Conservation (phyloP, 169 alveolate species). For the Plasmodium falciparum region DNA sequence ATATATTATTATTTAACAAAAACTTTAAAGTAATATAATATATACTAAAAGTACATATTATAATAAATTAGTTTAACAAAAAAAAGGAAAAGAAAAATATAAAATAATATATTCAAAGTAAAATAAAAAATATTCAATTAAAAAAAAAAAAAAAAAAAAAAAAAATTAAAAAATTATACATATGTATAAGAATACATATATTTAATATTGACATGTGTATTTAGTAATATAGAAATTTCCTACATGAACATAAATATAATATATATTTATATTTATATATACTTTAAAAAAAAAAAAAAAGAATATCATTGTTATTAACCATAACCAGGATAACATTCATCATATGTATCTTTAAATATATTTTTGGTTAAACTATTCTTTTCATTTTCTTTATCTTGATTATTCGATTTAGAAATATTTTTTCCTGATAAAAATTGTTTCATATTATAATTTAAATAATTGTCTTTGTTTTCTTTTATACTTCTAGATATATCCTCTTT, state of each 20-base stretch:
- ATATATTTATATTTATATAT: too few species aligned
- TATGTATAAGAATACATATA: background rate
- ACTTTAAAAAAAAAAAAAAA: background rate
- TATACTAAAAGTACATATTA: too few species aligned
- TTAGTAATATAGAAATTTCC: too few species aligned
- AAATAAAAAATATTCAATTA: too few species aligned
- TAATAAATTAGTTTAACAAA: too few species aligned
- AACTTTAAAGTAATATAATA: too few species aligned
- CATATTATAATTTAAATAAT: background rate
- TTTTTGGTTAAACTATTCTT: slow-evolving; percentile 50
- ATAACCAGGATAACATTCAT: slow-evolving; percentile 72
- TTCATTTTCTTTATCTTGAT: slow-evolving; percentile 9
- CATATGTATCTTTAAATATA: slow-evolving; percentile 63
- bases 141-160: too few species aligned
- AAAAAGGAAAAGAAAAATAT: too few species aligned
- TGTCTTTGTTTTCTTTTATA: background rate
- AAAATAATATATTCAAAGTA: too few species aligned
- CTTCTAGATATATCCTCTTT: background rate
- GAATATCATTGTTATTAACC: background rate
- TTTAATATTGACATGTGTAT: background rate
- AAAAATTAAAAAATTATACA: too few species aligned
- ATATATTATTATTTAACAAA: too few species aligned
- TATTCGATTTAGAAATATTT: slow-evolving; percentile 15
- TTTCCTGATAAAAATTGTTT: background rate
- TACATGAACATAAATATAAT: too few species aligned